Evolutionary conservation across 83 land plant genomes (phyloP), one percentile per base, ranked within the genome.

Genomic region (Picea mariana): DNA sequence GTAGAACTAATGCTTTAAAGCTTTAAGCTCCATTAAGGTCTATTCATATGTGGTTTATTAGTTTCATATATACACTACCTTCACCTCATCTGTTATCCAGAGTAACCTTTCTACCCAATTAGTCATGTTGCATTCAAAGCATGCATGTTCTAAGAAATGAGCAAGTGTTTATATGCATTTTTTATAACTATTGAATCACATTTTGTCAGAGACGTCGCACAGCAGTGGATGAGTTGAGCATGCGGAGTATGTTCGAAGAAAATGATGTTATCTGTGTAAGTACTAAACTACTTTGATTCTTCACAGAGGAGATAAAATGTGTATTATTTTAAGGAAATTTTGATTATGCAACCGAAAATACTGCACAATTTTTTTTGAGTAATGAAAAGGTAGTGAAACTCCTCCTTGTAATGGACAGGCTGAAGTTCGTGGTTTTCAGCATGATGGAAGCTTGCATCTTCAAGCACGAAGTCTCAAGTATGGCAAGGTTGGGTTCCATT

Each of bases 221-320:
- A 65, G 97, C 93, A 21, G 82, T 91, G 61, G 98, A 95, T 85
- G 99, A 97, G 83, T 94, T 97, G 78, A 95, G 91, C 83, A 95
- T 95, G 98, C 90, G 98, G 40, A 87, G 80, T 59, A 81, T 97
- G 26, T 95, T 91, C 90, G 93, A 88, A 84, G 99, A 97, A 84
- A 87, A 90, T 85, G 98, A 97, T 85, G 89, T 97, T 8, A 86
- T 97, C 61, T 96, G 99, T 90, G 99, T 97, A 90, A 91, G 96
- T 80, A n/a, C 72, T 52, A 11, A 31, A 6, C 17, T 79, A 23
- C 40, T 3, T 40, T 60, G 2, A 6, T 75, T 79, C 55, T 81
- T 64, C 75, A 26, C 1, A 38, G 24, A 44, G 44, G 18, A 42
- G 13, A 44, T 3, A 24, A 65, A 69, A 9, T 49, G 31, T 27